Evolutionary conservation across 2,329 filamentous ascomycete genomes (phyloP), one percentile per base, ranked within the genome.

Genomic region (Fusarium bulbicola): DNA sequence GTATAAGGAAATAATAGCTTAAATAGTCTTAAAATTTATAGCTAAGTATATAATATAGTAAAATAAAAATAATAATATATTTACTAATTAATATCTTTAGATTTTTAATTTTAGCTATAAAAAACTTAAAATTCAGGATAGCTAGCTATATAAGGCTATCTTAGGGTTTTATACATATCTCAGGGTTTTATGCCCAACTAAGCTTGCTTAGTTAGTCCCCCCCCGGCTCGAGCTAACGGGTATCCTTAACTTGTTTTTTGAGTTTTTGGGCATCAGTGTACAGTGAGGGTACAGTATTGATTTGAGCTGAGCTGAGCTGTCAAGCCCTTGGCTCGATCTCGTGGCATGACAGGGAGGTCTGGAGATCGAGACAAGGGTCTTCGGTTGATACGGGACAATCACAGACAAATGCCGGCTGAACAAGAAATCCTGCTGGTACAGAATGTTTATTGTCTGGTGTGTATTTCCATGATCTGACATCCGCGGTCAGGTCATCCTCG

Each of bases 331-430:
- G 40, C 40, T 69, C 73, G 73, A 75, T 75, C 70, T 52, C 42
- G 56, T 30, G 40, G 53, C 45, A 26, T 28, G 61, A 63, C 73
- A 74, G 59, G 73, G 73, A 72, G 61, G 47, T 32, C 40, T 60
- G 52, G 56, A 64, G 70, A 75, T 75, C 73, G 73, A 69, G 70
- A 58, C 52, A 69, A 52, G 68, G 68, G 52, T 60, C 20, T n/a
- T 66, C 28, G 32, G 36, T 26, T 53, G 42, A 20, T 34, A 28
- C n/a, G 43, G 39, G 26, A 52, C 50, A 49, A 49, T 43, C 50
- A 58, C 26, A 46, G 50, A 46, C 57, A 42, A 62, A 39, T 42
- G 37, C 43, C 47, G 46, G 47, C 26, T 20, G 37, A 21, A 24
- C 37, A 15, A 32, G 47, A 60, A 53, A 62, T 52, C 24, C 28